A percentile compares a stretch with the other conserved stretches of the same genome.
Conservation (phyloP, 2,329 filamentous ascomycete species). For the Gremmenia infestans region DNA sequence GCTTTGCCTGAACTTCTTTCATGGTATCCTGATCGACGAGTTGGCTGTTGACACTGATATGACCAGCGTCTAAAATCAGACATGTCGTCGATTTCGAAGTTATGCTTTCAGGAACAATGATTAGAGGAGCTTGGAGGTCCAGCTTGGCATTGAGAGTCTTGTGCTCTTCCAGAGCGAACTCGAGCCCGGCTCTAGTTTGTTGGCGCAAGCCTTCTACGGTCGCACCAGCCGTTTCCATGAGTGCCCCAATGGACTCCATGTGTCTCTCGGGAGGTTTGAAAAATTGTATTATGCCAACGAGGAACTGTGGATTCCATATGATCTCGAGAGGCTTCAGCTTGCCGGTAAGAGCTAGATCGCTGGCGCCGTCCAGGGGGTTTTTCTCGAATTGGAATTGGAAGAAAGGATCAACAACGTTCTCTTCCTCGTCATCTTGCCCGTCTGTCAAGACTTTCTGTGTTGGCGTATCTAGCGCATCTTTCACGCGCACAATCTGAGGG, state of each 20-base stretch:
- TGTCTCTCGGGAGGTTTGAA: slow-evolving; percentile 95
- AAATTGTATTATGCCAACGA: slow-evolving; percentile 88
- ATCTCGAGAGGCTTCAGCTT: slow-evolving; percentile 95
- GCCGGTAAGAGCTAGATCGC: slow-evolving; percentile 83
- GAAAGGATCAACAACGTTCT: slow-evolving; percentile 63
- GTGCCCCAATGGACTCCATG: slow-evolving; percentile 94
- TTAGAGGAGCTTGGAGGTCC: slow-evolving; percentile 89
- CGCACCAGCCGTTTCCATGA: slow-evolving; percentile 92
- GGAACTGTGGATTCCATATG: slow-evolving; percentile 92
- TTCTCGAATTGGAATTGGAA: slow-evolving; percentile 92
- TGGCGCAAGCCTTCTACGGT: slow-evolving; percentile 93
- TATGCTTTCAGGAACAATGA: slow-evolving; percentile 94
- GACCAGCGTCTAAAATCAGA: slow-evolving; percentile 91
- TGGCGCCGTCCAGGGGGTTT: slow-evolving; percentile 87
- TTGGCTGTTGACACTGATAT: slow-evolving; percentile 90
- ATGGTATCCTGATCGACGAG: slow-evolving; percentile 88
- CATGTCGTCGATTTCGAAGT: slow-evolving; percentile 76
- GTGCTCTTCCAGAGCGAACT: slow-evolving; percentile 95
- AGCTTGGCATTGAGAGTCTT: slow-evolving; percentile 96
- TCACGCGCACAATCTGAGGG: slow-evolving; percentile 92
- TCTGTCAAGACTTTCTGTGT: slow-evolving; percentile 34
- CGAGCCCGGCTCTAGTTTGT: slow-evolving; percentile 90
- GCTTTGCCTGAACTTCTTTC: slow-evolving; percentile 84
- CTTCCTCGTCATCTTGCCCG: slow-evolving; percentile 35
- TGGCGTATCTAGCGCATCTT: slow-evolving; percentile 64